Base-by-base conservation (phyloP, 345 rosid genomes). In the Arabidopsis suecica region DNA sequence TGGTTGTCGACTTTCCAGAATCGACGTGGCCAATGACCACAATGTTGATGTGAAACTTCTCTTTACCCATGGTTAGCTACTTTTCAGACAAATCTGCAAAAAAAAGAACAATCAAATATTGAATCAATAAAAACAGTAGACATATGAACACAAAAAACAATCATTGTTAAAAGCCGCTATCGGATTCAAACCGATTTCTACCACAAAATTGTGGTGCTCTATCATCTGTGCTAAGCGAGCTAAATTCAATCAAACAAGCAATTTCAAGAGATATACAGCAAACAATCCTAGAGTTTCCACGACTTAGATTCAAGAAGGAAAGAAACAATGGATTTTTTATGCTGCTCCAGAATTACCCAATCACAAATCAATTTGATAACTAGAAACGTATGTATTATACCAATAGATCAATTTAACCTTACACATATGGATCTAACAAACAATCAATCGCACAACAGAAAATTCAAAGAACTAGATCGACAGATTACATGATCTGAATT, bases 21-120 rank as follows among this genome's bases (percentile, higher is more conserved):
- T 87, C 92, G 68, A 87, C 90, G 7, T 87, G 92, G 74, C 92
- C 95, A 37, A 89, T 89, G 75, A 89, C 92, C 80, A 89, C 96
- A 37, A 90, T 90, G 83, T 78, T 90, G 75, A 89, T 89, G 71
- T 88, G 96, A 65, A 74, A 50, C 85, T 88, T 90, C 51, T 90
- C 96, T 68, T 90, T 90, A 69, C 96, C 96, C 93, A 89, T 89
- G 16, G 50, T 9, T 65, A 33, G 50, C 13, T 65, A 33, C n/a
- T 32, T 8, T 37, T 73, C 47, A 74, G 36, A 1, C 0, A 3
- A 53, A 54, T 3, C 75, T 71, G 68, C 68, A 49, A 1, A 53
- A 53, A 9, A 11, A 16, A 16, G 18, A 16, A 16, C 18, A 16
- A 10, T 4, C 1, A 40, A 47, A 55, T 9, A 32, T 5, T 22